These are phyloP conservation scores for Trichosporon ovoides DNA, from an alignment of 1,284 basidiomycete species.

Conservation along the genomic window DNA sequence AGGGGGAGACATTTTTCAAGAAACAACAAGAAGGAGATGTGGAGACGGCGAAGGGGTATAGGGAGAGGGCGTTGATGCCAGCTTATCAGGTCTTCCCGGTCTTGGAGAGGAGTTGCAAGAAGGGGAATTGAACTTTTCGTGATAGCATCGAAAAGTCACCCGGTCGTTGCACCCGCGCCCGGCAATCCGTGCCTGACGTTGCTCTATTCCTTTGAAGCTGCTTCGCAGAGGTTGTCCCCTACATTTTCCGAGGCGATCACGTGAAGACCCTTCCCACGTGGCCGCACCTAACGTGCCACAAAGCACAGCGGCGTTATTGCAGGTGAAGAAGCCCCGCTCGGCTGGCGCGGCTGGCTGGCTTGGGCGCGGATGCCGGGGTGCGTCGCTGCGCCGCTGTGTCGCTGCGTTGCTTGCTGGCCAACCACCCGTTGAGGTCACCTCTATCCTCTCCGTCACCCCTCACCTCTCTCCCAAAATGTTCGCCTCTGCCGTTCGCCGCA, in stretches of 20 bases:
- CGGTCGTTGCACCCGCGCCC: conserved; percentile 1
- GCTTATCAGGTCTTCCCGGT: conserved; percentile 2
- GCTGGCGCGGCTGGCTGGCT: background rate
- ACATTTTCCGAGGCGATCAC: conserved; percentile 1
- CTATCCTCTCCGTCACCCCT: conserved; percentile 13
- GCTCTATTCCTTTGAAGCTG: background rate
- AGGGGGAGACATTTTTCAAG: conserved; percentile 41
- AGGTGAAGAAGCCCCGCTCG: background rate
- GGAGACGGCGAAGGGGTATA: background rate
- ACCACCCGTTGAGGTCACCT: conserved; percentile 13
- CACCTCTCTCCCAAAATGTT: conserved; percentile 56
- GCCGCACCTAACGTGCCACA: background rate
- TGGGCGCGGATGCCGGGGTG: background rate
- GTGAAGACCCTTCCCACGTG: background rate
- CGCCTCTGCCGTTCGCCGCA: conserved; percentile 73
- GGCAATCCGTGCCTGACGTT: background rate
- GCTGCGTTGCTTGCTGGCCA: conserved; percentile 2
- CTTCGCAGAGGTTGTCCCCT: background rate
- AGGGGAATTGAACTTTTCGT: background rate
- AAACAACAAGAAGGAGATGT: background rate
- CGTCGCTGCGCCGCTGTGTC: conserved; percentile 1
- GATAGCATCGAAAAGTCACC: conserved; percentile 1
- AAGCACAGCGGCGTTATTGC: background rate
- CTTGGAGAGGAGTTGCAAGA: background rate
- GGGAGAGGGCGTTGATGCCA: background rate